phyloP scores from a whole-genome alignment of 1,139 yeast species.

The Lodderomyces orthopsilosis region DNA sequence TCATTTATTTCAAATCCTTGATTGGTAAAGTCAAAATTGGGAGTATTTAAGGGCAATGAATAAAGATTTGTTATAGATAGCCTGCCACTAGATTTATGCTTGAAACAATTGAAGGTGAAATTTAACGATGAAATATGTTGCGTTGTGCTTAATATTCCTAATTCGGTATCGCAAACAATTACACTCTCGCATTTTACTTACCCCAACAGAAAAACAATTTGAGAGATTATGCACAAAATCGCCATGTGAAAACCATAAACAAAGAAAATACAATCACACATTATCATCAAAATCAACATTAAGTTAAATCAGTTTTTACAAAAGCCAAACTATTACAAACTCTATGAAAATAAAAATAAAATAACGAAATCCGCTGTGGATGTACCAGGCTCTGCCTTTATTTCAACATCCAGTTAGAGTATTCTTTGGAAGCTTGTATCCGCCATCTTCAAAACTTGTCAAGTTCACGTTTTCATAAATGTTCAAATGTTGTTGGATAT shows the following conservation, averaged over 20 bases:
- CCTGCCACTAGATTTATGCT: too few relatives aligned
- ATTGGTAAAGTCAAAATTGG: too few relatives aligned
- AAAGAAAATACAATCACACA: neutral
- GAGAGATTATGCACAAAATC: neutral
- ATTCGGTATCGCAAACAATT: neutral
- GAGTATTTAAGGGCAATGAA: too few relatives aligned
- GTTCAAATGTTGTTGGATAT: conserved; percentile 59
- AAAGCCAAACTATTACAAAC: neutral
- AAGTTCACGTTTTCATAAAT: conserved; percentile 63
- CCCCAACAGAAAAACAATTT: neutral
- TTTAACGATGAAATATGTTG: neutral
- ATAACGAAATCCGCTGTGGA: neutral
- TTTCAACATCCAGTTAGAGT: conserved; percentile 16
- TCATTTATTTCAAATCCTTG: neutral
- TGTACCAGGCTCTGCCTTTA: too few relatives aligned
- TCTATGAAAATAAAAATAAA: neutral
- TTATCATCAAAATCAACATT: too few relatives aligned
- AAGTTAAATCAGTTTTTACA: too few relatives aligned
- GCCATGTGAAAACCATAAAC: neutral
- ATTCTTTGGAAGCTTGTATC: conserved; percentile 60
- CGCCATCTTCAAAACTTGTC: conserved; percentile 67
- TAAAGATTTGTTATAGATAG: too few relatives aligned
- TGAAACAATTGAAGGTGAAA: neutral
- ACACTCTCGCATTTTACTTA: neutral
- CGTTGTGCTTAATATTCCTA: neutral